Evolutionary conservation across 306 rosid genomes (phyloP), one percentile per base, ranked within the genome.

Genomic region (Notholithocarpus densiflorus): DNA sequence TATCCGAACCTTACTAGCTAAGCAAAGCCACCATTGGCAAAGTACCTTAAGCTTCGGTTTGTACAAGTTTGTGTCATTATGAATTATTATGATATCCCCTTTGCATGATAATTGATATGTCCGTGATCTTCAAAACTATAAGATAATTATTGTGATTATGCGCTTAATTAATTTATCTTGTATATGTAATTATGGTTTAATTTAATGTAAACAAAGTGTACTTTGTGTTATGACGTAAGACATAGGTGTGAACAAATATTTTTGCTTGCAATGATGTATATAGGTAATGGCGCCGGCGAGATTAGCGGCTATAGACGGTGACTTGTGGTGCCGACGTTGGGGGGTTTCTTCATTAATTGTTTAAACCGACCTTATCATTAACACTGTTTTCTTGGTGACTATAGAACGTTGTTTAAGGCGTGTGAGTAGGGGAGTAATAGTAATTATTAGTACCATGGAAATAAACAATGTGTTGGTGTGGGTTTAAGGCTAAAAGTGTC

Each of bases 261-360:
- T 77, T 77, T 74, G 78, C 45, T 82, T 71, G 43, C 75, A 74
- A 73, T 48, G 12, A 34, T 73, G 77, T 8, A 65, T 53, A 70
- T 62, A 56, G 56, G 79, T 18, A 69, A 62, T 66, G 81, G 82
- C 79, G 66, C 82, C 88, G 88, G 79, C 90, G 85, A 82, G 85
- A 82, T 65, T 80, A 73, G 77, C 77, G 88, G 86, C 82, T 71
- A 72, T 56, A 74, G 74, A 73, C 75, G 75, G 81, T 80, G 76
- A 84, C 27, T 21, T 56, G 74, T 48, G 81, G 77, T 73, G 81
- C 87, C 86, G 79, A 88, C 86, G 86, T 57, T 75, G 87, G 86
- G 59, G 59, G 77, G 62, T 51, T 59, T 73, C 70, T 76, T 51
- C 87, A 82, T 77, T 76, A 34, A 66, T 32, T 66, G 26, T 66